Conservation (phyloP, 495 filamentous ascomycete species). For the Hamigera avellanea region DNA sequence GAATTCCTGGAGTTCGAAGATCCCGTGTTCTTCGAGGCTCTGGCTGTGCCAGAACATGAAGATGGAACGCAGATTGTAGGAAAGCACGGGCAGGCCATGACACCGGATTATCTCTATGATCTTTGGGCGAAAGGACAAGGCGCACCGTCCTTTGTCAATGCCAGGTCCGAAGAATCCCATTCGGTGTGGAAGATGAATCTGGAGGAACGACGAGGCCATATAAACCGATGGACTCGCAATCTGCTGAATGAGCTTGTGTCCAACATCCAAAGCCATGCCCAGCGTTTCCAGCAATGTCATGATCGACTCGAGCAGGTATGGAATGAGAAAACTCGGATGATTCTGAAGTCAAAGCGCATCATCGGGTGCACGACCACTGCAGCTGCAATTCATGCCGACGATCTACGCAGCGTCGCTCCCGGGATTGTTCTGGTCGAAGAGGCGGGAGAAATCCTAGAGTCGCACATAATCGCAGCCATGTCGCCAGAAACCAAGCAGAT, state of each 20-base stretch:
- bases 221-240: conserved; percentile 34
- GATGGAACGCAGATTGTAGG: conserved; percentile 37
- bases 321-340: conserved; percentile 31
- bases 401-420: conserved; percentile 38
- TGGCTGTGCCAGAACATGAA: conserved; percentile 33
- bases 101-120: conserved; percentile 39
- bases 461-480: conserved; percentile 56
- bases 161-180: conserved; percentile 10
- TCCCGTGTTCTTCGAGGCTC: conserved; percentile 42
- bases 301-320: conserved; percentile 25
- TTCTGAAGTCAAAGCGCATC: conserved; percentile 45
- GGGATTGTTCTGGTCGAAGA: conserved; percentile 55
- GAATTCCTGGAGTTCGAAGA: conserved; percentile 56
- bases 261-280: conserved; percentile 20
- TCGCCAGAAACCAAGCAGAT: conserved; percentile 49
- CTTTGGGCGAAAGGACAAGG: conserved; percentile 42
- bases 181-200: conserved; percentile 44
- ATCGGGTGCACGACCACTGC: conserved; percentile 69
- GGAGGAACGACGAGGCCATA: conserved; percentile 18
- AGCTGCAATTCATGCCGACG: conserved; percentile 49
- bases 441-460: conserved; percentile 69
- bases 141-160: conserved; percentile 28
- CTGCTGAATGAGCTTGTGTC: conserved; percentile 39
- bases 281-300: conserved; percentile 32
- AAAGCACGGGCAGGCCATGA: conserved; percentile 31